phyloP scores from a whole-genome alignment of 1,284 basidiomycete genomes.

The Fomitopsis schrenkii region DNA sequence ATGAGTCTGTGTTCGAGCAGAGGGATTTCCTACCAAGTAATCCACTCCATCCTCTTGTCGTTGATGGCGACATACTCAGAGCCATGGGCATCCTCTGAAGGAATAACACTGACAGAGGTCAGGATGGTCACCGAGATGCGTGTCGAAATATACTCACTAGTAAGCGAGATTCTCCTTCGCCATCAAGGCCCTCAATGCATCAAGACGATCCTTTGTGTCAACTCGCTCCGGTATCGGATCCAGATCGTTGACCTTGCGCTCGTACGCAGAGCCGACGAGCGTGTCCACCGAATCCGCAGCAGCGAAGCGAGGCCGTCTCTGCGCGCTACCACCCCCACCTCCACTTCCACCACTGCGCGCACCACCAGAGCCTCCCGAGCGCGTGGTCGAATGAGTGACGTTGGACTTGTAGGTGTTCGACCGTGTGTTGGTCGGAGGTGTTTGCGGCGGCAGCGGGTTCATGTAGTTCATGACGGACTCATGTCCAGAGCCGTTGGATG shows the following conservation, averaged over 20 bases:
- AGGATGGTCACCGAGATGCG: constrained; percentile 9
- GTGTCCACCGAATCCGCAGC: constrained; percentile 64
- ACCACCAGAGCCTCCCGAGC: constrained; percentile 7
- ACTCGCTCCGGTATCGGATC: constrained; percentile 47
- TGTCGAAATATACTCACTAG: constrained; percentile 58
- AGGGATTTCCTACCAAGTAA: constrained; percentile 62
- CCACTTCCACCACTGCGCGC: constrained; percentile 5
- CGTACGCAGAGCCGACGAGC: constrained; percentile 64
- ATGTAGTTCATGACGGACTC: constrained; percentile 9
- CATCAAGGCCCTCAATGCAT: constrained; percentile 68
- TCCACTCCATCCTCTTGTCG: constrained; percentile 81
- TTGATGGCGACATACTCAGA: constrained; percentile 83
- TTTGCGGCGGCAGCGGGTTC: constrained; percentile 12
- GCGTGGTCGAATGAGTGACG: constrained; percentile 15
- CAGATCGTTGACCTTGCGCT: constrained; percentile 62
- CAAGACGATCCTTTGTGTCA: constrained; percentile 61
- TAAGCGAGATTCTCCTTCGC: constrained; percentile 74
- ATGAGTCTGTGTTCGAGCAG: background rate
- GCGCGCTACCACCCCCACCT: background rate
- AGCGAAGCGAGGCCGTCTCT: constrained; percentile 39
- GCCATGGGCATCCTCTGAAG: constrained; percentile 85
- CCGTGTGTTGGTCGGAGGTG: constrained; percentile 14
- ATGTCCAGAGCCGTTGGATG: constrained; percentile 32
- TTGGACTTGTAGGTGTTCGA: constrained; percentile 27
- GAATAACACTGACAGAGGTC: constrained; percentile 50